A percentile compares a stretch with the other conserved stretches of the same genome.
These are phyloP conservation scores for Dittrichia graveolens DNA, from an alignment of 129 eudicot genomes.

Conservation along the genomic window DNA sequence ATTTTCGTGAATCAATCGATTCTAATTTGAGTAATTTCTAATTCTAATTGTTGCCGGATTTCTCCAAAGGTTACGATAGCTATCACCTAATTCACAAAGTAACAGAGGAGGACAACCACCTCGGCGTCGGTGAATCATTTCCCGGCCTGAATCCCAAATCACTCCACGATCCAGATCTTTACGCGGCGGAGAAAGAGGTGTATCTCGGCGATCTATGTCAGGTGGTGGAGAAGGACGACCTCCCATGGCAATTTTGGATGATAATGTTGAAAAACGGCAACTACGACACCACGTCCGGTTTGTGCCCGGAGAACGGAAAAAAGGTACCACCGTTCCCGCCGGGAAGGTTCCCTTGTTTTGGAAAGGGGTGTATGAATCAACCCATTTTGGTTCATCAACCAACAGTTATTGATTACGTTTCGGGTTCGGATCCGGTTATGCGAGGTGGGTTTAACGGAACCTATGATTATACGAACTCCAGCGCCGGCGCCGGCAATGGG, in stretches of 20 bases:
- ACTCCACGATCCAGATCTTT: slow-evolving; percentile 59
- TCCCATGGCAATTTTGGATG: slow-evolving; percentile 83
- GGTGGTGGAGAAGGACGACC: slow-evolving; percentile 40
- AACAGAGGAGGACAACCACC: slow-evolving; percentile 56
- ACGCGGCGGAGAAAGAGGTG: slow-evolving; percentile 63
- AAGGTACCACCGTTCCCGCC: slow-evolving; percentile 53
- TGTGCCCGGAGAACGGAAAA: slow-evolving; percentile 71
- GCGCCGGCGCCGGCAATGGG: not conserved
- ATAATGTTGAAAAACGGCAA: slow-evolving; percentile 78
- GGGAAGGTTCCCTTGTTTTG: slow-evolving; percentile 67
- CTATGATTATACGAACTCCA: slow-evolving; percentile 35
- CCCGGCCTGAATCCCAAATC: slow-evolving; percentile 49
- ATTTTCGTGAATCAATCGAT: too few species aligned
- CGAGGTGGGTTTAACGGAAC: slow-evolving; percentile 65
- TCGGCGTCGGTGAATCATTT: slow-evolving; percentile 67
- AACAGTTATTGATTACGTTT: slow-evolving; percentile 27
- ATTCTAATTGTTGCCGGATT: not conserved
- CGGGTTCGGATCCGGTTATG: slow-evolving; percentile 35
- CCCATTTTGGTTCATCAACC: slow-evolving; percentile 56
- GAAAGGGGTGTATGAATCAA: slow-evolving; percentile 78
- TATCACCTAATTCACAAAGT: slow-evolving; percentile 55
- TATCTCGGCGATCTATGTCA: slow-evolving; percentile 68
- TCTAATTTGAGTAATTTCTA: too few species aligned
- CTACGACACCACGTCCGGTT: slow-evolving; percentile 61
- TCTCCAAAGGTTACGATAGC: slow-evolving; percentile 15